A percentile compares a stretch with the other conserved stretches of the same genome.
Conservation (phyloP, 495 filamentous ascomycete genomes). For the Gamarada debralockiae region DNA sequence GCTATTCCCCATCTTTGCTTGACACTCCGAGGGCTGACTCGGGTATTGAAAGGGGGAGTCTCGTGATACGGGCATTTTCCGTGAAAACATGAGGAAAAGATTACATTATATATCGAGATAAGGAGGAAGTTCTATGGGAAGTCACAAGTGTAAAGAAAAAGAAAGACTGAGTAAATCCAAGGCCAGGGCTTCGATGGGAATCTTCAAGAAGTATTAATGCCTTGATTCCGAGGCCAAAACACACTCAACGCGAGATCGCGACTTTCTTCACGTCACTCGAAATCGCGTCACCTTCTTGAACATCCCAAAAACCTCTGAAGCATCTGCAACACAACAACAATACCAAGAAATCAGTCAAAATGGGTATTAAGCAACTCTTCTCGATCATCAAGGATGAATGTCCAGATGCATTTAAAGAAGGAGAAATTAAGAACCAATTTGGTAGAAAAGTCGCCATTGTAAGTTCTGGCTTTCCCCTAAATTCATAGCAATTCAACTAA, state of each 20-base stretch:
- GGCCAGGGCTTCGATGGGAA: too few relatives aligned
- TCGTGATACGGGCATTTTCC: neutral
- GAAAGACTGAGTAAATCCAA: too few relatives aligned
- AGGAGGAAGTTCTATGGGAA: too few relatives aligned
- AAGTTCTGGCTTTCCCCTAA: slow-evolving; percentile 34
- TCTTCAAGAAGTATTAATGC: neutral
- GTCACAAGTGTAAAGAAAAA: too few relatives aligned
- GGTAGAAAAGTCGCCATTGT: slow-evolving; percentile 96
- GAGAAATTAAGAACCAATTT: slow-evolving; percentile 98
- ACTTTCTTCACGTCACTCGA: neutral
- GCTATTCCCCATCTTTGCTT: neutral
- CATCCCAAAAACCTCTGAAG: neutral
- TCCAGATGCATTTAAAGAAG: slow-evolving; percentile 88
- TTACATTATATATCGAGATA: too few relatives aligned
- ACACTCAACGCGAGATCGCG: slow-evolving; percentile 18
- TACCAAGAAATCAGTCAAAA: slow-evolving; percentile 35
- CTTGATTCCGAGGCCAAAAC: neutral
- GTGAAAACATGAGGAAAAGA: too few relatives aligned
- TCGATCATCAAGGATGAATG: slow-evolving; percentile 87
- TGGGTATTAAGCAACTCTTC: slow-evolving; percentile 93
- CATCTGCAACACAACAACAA: neutral
- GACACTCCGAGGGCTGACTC: slow-evolving; percentile 2
- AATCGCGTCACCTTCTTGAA: slow-evolving; percentile 16
- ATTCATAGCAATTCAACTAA: slow-evolving; percentile 10
- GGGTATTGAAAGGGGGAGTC: slow-evolving; percentile 1